Evolutionary conservation across 2,329 filamentous ascomycete species (phyloP).

Genomic region (Ceratocystis cubensis): DNA sequence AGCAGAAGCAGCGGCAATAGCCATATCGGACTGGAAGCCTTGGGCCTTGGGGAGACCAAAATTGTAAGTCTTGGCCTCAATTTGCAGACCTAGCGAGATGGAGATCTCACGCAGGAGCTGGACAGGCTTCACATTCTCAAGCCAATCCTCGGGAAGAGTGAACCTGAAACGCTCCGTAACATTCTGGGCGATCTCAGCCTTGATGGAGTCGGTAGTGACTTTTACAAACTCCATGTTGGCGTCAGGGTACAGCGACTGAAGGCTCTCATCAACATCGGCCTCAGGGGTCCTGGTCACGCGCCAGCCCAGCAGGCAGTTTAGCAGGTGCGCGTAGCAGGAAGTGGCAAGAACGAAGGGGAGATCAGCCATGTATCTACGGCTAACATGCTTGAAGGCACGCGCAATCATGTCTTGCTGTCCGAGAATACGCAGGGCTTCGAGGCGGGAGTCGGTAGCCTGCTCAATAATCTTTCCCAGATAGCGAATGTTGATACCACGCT

Average conservation of each 20-base stretch:
- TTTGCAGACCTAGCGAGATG: conserved; percentile 78
- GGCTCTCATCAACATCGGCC: conserved; percentile 60
- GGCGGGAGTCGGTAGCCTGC: conserved; percentile 51
- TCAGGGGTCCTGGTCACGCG: conserved; percentile 64
- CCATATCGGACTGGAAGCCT: conserved; percentile 23
- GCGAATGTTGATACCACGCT: conserved; percentile 91
- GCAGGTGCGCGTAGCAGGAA: conserved; percentile 67
- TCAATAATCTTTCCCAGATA: conserved; percentile 80
- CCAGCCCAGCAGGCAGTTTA: conserved; percentile 83
- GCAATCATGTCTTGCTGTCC: conserved; percentile 84
- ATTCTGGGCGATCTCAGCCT: conserved; percentile 57
- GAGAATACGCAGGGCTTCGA: conserved; percentile 65
- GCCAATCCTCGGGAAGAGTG: conserved; percentile 56
- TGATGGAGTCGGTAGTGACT: conserved; percentile 61
- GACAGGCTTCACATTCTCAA: conserved; percentile 53
- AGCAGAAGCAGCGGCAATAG: conserved; percentile 26
- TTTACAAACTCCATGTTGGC: conserved; percentile 70
- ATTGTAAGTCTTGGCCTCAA: conserved; percentile 53
- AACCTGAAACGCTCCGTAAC: conserved; percentile 64
- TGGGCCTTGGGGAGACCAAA: conserved; percentile 25
- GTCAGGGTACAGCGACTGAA: conserved; percentile 68
- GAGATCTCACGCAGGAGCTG: conserved; percentile 83
- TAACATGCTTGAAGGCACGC: conserved; percentile 90
- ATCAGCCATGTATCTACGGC: conserved; percentile 64
- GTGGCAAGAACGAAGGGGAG: conserved; percentile 70